Evolutionary conservation across 352 stramenopile species (phyloP), one percentile per base, ranked within the genome.

Genomic region (Pythium grandisporangium): DNA sequence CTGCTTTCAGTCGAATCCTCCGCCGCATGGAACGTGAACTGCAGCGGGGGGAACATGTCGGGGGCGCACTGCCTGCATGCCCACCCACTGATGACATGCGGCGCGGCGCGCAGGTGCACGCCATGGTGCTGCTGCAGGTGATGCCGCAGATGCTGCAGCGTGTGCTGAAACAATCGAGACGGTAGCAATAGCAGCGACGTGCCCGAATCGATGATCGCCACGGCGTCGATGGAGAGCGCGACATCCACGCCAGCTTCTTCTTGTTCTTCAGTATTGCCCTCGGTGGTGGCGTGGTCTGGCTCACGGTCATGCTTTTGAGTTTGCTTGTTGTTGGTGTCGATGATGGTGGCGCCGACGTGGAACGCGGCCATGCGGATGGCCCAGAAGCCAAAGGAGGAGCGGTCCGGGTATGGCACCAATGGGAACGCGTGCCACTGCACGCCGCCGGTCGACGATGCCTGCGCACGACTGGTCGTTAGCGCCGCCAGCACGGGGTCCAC

Each of bases 171-270:
- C 0, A 68, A 55, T 0, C 37, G 48, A 32, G 46, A 42, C 10
- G 70, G 70, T 5, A 86, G 61, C 54, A 86, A 39, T 7, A 86
- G 34, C 17, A 84, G 52, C 30, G 73, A 86, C 1, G 73, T 86
- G 29, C 73, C 73, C 2, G 70, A 84, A 53, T 86, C 73, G 21
- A 86, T 57, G 23, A 86, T 78, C 10, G 61, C 70, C 10, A 71
- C 55, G 34, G 51, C 21, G 37, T 37, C 21, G 33, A 51, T 43
- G 6, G 59, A 42, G n/a, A 72, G 22, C 3, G 38, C 48, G 16
- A 48, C 41, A 30, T 49, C 37, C 29, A 41, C 22, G 8, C 29
- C 2, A 21, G n/a, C 6, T 29, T 7, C 16, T 23, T 14, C 11
- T 44, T 39, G 16, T 34, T n/a, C n/a, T n/a, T n/a, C n/a, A n/a